Percentiles rank a stretch among this genome's conserved stretches.
These are phyloP conservation scores for Alternaria rosae DNA, from an alignment of 2,329 filamentous ascomycete genomes.

Conservation along the genomic window DNA sequence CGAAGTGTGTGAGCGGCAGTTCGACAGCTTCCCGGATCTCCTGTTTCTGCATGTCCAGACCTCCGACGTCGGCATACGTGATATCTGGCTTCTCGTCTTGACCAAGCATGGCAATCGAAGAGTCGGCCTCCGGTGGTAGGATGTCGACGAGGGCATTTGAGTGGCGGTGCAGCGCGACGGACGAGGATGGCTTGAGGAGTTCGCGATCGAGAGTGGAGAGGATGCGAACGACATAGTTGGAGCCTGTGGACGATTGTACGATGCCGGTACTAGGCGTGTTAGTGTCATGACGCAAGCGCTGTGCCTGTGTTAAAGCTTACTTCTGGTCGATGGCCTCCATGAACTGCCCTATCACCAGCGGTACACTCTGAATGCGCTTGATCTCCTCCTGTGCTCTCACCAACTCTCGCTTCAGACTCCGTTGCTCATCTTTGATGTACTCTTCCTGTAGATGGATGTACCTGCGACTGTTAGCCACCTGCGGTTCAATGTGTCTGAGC, in stretches of 20 bases:
- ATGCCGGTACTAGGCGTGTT: conserved; percentile 79
- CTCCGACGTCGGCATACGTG: conserved; percentile 96
- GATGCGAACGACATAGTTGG: conserved; percentile 98
- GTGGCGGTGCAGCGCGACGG: conserved; percentile 95
- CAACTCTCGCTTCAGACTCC: conserved; percentile 95
- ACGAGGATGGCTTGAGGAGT: conserved; percentile 96
- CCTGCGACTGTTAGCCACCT: conserved; percentile 56
- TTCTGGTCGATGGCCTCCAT: conserved; percentile 99
- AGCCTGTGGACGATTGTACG: conserved; percentile 96
- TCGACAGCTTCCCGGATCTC: conserved; percentile 98
- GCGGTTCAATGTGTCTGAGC: background rate
- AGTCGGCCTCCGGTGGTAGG: conserved; percentile 97
- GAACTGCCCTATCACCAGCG: conserved; percentile 97
- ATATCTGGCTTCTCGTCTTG: conserved; percentile 97
- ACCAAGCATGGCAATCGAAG: conserved; percentile 97
- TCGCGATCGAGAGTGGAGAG: conserved; percentile 98
- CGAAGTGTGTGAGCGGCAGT: conserved; percentile 94
- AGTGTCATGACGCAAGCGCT: conserved; percentile 16
- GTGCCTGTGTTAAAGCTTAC: conserved; percentile 59
- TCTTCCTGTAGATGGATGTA: conserved; percentile 98
- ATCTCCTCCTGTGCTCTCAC: conserved; percentile 99
- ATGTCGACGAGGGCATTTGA: conserved; percentile 99
- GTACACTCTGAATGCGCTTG: conserved; percentile 98
- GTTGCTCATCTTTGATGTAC: conserved; percentile 99
- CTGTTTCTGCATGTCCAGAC: conserved; percentile 99